phyloP scores from a whole-genome alignment of 768 basidiomycete genomes.

The Xerocomellus intermedius region DNA sequence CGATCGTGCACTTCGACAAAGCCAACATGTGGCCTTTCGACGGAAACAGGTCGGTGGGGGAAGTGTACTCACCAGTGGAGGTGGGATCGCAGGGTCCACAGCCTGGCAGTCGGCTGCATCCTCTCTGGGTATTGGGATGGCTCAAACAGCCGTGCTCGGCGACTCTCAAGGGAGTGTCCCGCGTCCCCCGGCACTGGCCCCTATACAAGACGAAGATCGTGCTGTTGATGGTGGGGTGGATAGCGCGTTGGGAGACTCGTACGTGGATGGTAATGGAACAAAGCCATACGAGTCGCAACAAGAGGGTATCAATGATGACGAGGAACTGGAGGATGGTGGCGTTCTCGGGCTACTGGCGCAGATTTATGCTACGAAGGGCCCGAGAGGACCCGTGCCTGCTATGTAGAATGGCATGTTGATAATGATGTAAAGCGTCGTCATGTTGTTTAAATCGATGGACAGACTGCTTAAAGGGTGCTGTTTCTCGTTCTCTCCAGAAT shows the following conservation, averaged over 20 bases:
- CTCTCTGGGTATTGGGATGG: slow-evolving; percentile 49
- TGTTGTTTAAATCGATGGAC: neutral
- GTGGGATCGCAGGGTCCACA: slow-evolving; percentile 49
- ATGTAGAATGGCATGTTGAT: slow-evolving; percentile 30
- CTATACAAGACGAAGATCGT: slow-evolving; percentile 47
- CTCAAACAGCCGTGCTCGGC: slow-evolving; percentile 70
- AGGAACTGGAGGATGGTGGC: slow-evolving; percentile 72
- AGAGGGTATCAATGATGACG: slow-evolving; percentile 57
- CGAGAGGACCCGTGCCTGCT: slow-evolving; percentile 46
- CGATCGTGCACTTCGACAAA: slow-evolving; percentile 71
- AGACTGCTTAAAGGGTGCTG: neutral
- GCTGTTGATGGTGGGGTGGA: slow-evolving; percentile 54
- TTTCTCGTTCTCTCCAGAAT: slow-evolving; percentile 51
- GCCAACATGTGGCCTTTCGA: slow-evolving; percentile 51
- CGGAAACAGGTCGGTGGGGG: slow-evolving; percentile 37
- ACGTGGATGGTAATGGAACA: slow-evolving; percentile 63
- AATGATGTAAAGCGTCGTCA: neutral
- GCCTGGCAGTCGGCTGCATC: slow-evolving; percentile 45
- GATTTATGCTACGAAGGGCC: slow-evolving; percentile 66
- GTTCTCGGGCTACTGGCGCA: slow-evolving; percentile 83
- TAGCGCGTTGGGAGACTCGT: slow-evolving; percentile 63
- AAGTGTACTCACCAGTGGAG: slow-evolving; percentile 38
- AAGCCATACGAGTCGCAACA: slow-evolving; percentile 40
- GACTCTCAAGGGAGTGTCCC: slow-evolving; percentile 66
- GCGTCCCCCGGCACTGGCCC: slow-evolving; percentile 8